Evolutionary conservation across 495 filamentous ascomycete species (phyloP), one percentile per base, ranked within the genome.

Genomic region (Lentithecium fluviatile): DNA sequence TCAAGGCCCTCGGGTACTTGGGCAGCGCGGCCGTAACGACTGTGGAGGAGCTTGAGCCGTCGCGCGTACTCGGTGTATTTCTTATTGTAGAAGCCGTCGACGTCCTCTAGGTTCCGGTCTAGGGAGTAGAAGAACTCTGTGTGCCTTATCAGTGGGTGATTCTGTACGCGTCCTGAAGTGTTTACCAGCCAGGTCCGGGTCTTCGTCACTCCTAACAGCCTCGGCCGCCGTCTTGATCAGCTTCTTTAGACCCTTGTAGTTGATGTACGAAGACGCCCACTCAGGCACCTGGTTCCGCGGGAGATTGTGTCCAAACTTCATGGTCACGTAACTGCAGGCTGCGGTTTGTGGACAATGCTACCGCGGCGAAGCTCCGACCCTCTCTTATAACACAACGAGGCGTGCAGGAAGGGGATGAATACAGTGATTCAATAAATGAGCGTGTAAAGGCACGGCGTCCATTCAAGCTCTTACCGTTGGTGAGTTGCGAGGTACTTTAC

Each of bases 241-340:
- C 79, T 94, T 93, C 77, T 98, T 98, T 70, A 97, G 76, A 37
- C 86, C 83, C 73, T 97, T 97, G 80, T 98, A 98, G 71, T 95
- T 87, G 77, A 98, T 95, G 69, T 98, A 98, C 17, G 82, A 85
- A 34, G 85, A 75, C 56, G 92, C 88, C 92, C 92, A 98, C 76
- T 98, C 94, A 11, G 94, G 94, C 56, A 97, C 94, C 70, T 96
- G 91, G 71, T 96, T 95, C 40, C 93, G 87, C 12, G 91, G 80
- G 51, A 98, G 81, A 77, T 86, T 91, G 70, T 67, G 70, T 24
- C 64, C 65, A 62, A 60, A 63, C 54, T 72, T 76, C 74, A 76
- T 76, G n/a, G 13, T 63, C 12, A 24, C 4, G 1, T 10, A 23
- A 1, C 17, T 29, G 45, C 26, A 25, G 25, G 15, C 25, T 23